Conservation (phyloP, 73 alveolate genomes). For the Breviolum minutum region DNA sequence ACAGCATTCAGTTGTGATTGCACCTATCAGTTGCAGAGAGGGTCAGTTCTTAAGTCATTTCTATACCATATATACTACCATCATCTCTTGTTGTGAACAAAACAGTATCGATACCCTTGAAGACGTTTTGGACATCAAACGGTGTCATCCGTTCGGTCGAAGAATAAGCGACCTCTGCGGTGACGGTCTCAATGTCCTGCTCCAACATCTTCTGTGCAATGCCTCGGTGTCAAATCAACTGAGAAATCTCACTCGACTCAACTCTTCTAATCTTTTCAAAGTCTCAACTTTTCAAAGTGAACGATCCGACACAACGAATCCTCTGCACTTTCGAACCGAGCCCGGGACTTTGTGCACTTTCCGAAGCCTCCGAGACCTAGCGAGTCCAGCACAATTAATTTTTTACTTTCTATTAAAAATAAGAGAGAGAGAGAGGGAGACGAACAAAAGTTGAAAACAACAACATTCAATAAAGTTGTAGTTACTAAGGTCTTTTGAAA, state of each 20-base stretch:
- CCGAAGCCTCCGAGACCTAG: slow-evolving; percentile 12
- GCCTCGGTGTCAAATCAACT: background rate
- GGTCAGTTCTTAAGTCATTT: no score
- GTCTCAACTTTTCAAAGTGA: no score
- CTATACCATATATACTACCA: background rate
- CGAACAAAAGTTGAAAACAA: no score
- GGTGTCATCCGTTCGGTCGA: no score
- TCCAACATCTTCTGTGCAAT: slow-evolving; percentile 52
- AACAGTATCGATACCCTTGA: background rate
- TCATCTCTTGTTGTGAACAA: background rate
- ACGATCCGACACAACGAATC: no score
- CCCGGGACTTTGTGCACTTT: background rate
- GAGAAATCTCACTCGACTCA: background rate
- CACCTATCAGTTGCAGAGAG: background rate
- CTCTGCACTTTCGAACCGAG: background rate
- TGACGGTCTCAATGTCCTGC: slow-evolving; percentile 80
- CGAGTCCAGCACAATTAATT: no score
- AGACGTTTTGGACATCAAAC: no score
- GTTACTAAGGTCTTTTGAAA: no score
- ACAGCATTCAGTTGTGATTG: background rate
- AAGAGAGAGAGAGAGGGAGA: no score
- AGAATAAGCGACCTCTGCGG: slow-evolving; percentile 21
- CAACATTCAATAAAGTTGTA: no score
- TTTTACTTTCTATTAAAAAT: no score
- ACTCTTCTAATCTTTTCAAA: no score